Percentiles rank a stretch among this genome's conserved stretches.
These are phyloP conservation scores for Blastomyces silverae DNA, from an alignment of 2,329 filamentous ascomycete species.

Conservation along the genomic window DNA sequence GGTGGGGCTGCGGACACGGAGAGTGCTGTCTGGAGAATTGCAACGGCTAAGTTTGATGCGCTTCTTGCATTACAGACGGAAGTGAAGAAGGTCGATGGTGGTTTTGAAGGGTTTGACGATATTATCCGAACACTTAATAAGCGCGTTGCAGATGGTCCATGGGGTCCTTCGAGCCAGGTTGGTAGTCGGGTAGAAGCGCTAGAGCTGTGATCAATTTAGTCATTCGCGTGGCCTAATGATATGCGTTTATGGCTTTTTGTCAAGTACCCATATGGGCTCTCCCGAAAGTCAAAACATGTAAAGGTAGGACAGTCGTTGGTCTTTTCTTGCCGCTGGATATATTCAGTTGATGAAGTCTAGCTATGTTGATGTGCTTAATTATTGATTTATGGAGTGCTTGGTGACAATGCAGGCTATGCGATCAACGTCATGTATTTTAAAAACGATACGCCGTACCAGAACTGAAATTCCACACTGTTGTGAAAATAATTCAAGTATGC, in stretches of 20 bases:
- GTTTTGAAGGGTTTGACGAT: constrained; percentile 34
- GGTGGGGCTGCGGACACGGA: constrained; percentile 51
- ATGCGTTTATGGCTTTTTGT: constrained; percentile 8
- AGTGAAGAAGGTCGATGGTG: constrained; percentile 35
- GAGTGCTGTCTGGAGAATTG: constrained; percentile 52
- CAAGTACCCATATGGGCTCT: no score
- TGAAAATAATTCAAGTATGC: background rate
- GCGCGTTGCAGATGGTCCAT: constrained; percentile 39
- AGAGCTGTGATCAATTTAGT: constrained; percentile 25
- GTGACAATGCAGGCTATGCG: background rate
- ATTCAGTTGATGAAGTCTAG: no score
- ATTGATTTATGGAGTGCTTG: background rate
- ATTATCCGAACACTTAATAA: constrained; percentile 37
- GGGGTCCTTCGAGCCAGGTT: constrained; percentile 32
- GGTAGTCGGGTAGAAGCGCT: constrained; percentile 34
- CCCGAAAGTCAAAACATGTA: background rate
- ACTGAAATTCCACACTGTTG: background rate
- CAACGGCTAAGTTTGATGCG: constrained; percentile 52
- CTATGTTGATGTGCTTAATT: background rate
- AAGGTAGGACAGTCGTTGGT: background rate
- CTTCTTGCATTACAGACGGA: constrained; percentile 45
- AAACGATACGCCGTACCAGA: background rate
- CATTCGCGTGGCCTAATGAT: background rate
- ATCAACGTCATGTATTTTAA: background rate
- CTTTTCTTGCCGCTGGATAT: background rate